Conservation (phyloP, 1,284 basidiomycete genomes). For the Ustilago sp. region DNA sequence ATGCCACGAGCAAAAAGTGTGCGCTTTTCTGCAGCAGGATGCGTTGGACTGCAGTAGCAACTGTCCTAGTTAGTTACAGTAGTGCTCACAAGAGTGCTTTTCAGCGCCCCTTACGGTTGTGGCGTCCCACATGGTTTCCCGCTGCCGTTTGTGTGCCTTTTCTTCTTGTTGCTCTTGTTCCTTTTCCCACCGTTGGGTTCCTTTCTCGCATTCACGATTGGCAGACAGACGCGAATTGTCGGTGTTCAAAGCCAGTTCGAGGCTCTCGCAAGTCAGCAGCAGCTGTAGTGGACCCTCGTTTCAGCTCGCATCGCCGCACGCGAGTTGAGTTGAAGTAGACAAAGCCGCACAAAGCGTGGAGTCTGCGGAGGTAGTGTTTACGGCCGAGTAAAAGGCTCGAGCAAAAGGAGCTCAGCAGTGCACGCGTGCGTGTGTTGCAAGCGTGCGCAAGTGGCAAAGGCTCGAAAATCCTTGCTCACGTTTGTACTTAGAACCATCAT, state of each 20-base stretch:
- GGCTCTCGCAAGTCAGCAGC: no score
- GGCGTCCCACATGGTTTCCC: neutral
- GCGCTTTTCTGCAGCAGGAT: neutral
- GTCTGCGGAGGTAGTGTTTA: no score
- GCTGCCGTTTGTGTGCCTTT: neutral
- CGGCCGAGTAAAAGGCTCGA: no score
- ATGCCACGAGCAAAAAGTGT: neutral
- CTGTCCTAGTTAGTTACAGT: neutral
- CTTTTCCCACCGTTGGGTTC: neutral
- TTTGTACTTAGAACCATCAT: no score
- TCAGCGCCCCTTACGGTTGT: constrained; percentile 2
- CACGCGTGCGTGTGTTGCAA: no score
- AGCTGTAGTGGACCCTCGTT: neutral
- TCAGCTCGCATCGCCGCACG: constrained; percentile 1
- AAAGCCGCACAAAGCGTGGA: no score
- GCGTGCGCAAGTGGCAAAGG: no score
- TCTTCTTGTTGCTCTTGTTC: neutral
- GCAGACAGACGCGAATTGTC: neutral
- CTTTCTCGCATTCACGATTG: neutral
- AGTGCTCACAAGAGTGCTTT: neutral
- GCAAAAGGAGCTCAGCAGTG: no score
- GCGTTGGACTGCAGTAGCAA: neutral
- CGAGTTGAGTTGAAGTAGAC: no score
- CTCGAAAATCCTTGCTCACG: no score
- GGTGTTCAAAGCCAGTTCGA: neutral